These are phyloP conservation scores for Suhomyces emberorum DNA, from an alignment of 805 yeast genomes.

Conservation along the genomic window DNA sequence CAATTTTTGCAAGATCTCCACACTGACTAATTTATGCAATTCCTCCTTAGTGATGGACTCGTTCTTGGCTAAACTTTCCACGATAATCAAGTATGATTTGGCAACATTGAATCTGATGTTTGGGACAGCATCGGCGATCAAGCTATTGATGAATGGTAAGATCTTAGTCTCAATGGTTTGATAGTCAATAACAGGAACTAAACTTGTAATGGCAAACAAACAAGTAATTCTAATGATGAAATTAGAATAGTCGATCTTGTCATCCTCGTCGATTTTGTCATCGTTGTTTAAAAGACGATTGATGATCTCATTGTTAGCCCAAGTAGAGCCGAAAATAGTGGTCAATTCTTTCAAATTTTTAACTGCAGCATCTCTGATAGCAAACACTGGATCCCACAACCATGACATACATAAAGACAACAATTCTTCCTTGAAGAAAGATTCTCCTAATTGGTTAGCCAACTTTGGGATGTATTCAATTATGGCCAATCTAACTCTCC, in stretches of 20 bases:
- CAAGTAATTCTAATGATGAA: slow-evolving; percentile 92
- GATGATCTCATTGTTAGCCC: slow-evolving; percentile 87
- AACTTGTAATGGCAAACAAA: slow-evolving; percentile 78
- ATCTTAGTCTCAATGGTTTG: slow-evolving; percentile 59
- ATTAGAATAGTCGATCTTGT: slow-evolving; percentile 54
- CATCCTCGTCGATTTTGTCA: slow-evolving; percentile 24
- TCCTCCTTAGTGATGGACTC: slow-evolving; percentile 19
- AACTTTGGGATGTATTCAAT: slow-evolving; percentile 93
- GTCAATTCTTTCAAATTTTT: slow-evolving; percentile 75
- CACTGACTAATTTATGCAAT: slow-evolving; percentile 25
- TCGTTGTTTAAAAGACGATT: slow-evolving; percentile 56
- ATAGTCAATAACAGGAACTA: slow-evolving; percentile 66
- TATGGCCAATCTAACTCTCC: slow-evolving; percentile 97
- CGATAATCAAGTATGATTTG: slow-evolving; percentile 65
- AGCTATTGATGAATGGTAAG: slow-evolving; percentile 72
- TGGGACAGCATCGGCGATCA: slow-evolving; percentile 82
- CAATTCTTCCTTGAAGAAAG: slow-evolving; percentile 87
- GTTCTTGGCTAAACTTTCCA: slow-evolving; percentile 43
- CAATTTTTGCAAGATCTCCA: slow-evolving; percentile 61
- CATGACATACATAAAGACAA: slow-evolving; percentile 92
- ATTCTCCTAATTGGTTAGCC: slow-evolving; percentile 91
- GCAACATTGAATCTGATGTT: slow-evolving; percentile 95
- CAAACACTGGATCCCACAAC: slow-evolving; percentile 97
- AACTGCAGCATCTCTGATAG: slow-evolving; percentile 96
- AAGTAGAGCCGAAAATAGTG: slow-evolving; percentile 82